Conservation (phyloP, 1,284 basidiomycete genomes). For the Malassezia equina region DNA sequence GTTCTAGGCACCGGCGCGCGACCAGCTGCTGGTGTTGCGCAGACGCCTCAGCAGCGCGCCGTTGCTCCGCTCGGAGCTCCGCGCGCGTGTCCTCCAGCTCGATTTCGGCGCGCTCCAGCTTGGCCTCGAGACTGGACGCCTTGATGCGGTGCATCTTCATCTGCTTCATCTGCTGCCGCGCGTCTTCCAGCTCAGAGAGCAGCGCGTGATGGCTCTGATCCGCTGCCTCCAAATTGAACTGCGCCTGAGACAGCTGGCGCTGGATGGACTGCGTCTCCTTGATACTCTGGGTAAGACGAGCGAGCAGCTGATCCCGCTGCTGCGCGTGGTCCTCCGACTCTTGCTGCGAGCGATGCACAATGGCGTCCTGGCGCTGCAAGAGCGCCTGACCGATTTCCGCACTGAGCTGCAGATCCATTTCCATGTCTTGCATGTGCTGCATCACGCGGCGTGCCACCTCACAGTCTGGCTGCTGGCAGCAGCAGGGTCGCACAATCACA, state of each 20-base stretch:
- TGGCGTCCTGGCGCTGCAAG: conserved; percentile 72
- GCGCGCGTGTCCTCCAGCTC: conserved; percentile 78
- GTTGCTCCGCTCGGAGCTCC: conserved; percentile 64
- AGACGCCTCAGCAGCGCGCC: conserved; percentile 63
- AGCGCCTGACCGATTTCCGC: conserved; percentile 80
- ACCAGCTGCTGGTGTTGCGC: conserved; percentile 54
- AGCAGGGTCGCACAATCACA: conserved; percentile 19
- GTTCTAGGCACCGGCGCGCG: conserved; percentile 5
- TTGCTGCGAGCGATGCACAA: conserved; percentile 56
- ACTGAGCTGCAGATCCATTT: conserved; percentile 43
- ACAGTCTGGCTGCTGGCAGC: conserved; percentile 37
- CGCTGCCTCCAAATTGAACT: conserved; percentile 69
- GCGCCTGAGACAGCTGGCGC: conserved; percentile 67
- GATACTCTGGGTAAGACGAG: conserved; percentile 28
- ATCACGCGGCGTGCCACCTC: conserved; percentile 29
- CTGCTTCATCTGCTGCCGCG: conserved; percentile 56
- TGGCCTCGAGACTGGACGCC: conserved; percentile 56
- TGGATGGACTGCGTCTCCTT: conserved; percentile 30
- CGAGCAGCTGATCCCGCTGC: conserved; percentile 36
- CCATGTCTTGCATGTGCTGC: conserved; percentile 40
- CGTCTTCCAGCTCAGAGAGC: conserved; percentile 66
- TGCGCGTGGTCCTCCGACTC: conserved; percentile 43
- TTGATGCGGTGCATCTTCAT: conserved; percentile 14
- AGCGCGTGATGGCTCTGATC: conserved; percentile 68
- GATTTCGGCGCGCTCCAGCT: conserved; percentile 40